Conservation (phyloP, 202 grass and related monocot genomes). For the Elaeis oleifera region DNA sequence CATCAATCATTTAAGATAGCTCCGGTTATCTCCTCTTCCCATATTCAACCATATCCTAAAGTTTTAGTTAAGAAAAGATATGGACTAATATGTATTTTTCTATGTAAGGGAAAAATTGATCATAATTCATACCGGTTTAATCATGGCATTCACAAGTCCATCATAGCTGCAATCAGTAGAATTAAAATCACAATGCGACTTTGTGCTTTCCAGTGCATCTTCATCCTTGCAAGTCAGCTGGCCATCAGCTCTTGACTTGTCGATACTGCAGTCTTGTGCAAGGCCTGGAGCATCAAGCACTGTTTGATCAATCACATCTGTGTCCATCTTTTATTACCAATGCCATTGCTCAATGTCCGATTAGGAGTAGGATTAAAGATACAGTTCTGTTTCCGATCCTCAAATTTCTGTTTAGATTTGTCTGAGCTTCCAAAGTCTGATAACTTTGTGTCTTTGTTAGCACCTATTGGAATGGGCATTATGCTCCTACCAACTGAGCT, state of each 20-base stretch:
- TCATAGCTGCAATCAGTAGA: conserved; percentile 29
- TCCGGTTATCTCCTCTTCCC: background rate
- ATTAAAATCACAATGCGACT: conserved; percentile 30
- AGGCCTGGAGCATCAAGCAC: conserved; percentile 1
- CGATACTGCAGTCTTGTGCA: conserved; percentile 22
- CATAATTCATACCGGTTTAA: conserved; percentile 28
- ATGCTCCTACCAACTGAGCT: background rate
- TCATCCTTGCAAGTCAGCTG: conserved; percentile 30
- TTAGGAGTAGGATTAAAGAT: conserved; percentile 12
- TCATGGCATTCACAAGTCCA: conserved; percentile 23
- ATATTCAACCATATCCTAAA: no score
- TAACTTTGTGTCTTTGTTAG: background rate
- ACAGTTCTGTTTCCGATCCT: background rate
- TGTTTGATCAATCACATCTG: background rate
- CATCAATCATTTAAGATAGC: no score
- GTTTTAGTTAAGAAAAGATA: no score
- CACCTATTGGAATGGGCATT: background rate
- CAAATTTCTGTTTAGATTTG: background rate
- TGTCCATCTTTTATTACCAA: conserved; percentile 1
- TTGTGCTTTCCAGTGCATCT: conserved; percentile 27
- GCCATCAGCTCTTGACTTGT: conserved; percentile 7
- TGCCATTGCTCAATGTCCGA: conserved; percentile 23
- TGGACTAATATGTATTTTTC: no score
- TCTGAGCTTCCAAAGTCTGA: conserved; percentile 14
- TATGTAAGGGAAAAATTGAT: background rate